These are phyloP conservation scores for Dictyostelium purpureum DNA, from an alignment of 78 protist species.

Conservation along the genomic window DNA sequence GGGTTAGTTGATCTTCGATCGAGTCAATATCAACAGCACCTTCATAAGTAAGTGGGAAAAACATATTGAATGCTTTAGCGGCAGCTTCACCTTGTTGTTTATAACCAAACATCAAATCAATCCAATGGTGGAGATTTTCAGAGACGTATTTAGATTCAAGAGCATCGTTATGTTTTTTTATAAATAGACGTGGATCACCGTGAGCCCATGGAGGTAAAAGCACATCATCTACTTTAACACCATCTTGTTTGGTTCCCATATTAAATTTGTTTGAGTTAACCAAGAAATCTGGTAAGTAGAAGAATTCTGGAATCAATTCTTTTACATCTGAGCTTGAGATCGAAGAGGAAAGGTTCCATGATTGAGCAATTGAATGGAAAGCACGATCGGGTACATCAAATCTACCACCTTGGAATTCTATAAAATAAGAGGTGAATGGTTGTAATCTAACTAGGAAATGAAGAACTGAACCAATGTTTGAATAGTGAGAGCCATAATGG, in stretches of 20 bases:
- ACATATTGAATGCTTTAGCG: conserved; percentile 89
- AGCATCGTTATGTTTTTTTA: conserved; percentile 85
- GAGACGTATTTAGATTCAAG: conserved; percentile 95
- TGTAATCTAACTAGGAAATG: conserved; percentile 89
- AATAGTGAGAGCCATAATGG: conserved; percentile 93
- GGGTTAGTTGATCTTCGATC: conserved; percentile 80
- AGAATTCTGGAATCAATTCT: conserved; percentile 98
- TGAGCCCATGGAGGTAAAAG: conserved; percentile 97
- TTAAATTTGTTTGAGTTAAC: conserved; percentile 81
- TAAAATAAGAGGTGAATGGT: conserved; percentile 87
- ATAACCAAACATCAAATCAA: conserved; percentile 98
- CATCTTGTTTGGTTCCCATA: conserved; percentile 93
- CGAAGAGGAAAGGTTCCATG: conserved; percentile 73
- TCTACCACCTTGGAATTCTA: conserved; percentile 91
- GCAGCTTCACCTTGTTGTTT: conserved; percentile 97
- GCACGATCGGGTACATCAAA: conserved; percentile 95
- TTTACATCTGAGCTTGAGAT: conserved; percentile 87
- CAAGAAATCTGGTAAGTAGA: conserved; percentile 91
- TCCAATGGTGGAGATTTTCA: conserved; percentile 95
- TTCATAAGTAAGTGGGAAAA: conserved; percentile 95
- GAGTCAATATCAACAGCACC: conserved; percentile 90
- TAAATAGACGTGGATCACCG: conserved; percentile 51
- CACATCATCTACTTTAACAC: conserved; percentile 88
- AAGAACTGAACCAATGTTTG: conserved; percentile 83
- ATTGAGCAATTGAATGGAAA: conserved; percentile 81